Evolutionary conservation across 75 land plant species (phyloP), one percentile per base, ranked within the genome.

Genomic region (Sequoia sempervirens): DNA sequence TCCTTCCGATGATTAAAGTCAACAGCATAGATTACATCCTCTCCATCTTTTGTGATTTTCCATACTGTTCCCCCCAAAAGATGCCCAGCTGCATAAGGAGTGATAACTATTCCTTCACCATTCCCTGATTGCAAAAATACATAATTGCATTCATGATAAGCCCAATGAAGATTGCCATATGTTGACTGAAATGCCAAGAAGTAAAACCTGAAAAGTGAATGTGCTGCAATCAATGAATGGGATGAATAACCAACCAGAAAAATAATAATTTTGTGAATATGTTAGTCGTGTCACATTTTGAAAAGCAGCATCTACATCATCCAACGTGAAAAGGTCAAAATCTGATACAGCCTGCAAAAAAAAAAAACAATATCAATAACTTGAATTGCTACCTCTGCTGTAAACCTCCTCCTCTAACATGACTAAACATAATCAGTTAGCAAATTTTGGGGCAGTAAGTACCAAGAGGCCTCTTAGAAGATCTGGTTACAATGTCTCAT

Each of bases 21-120:
- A 82, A 97, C 99, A 79, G 99, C 99, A 96, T 97, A 97, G 14
- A 97, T 89, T 13, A 97, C 94, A 90, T 97, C 99, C 79, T 97
- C 99, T n/a, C 98, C 97, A 84, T 97, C 99, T 80, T 96, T 96
- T 68, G 99, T 94, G 74, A 97, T 96, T 90, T 97, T 97, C 99
- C 99, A 97, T 4, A 96, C 75, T 18, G 98, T 94, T 54, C 99
- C 98, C 36, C 99, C 99, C 75, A 97, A 81, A 20, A 97, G 91
- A 91, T 94, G 97, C 36, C 98, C 99, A 38, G 99, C 98, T 75
- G 94, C 96, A 92, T 96, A 91, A 13, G 99, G 99, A 47, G 98
- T 93, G 78, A 97, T 96, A 69, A 92, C 93, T 82, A 97, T 97
- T 5, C 99, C 99, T 81, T 97, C 98, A 47, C 99, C 99, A 90